phyloP scores from a whole-genome alignment of 352 stramenopile genomes.

The Phytophthora aleatoria region DNA sequence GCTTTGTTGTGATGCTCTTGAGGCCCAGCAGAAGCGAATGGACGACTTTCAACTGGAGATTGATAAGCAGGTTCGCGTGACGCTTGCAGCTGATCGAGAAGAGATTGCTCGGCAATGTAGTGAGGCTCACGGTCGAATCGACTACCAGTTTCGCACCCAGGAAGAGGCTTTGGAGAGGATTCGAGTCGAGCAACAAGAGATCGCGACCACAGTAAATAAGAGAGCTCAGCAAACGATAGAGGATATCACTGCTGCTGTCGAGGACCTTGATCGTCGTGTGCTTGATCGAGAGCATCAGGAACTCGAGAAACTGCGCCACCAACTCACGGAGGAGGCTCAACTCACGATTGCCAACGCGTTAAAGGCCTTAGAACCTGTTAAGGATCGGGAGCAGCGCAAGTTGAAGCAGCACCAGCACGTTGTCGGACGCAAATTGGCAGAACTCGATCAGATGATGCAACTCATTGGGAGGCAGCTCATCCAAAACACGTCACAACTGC shows the following conservation, averaged over 20 bases:
- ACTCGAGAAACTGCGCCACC: slow-evolving; percentile 16
- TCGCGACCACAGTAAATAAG: slow-evolving; percentile 2
- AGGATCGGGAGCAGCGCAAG: slow-evolving; percentile 26
- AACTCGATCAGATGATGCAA: slow-evolving; percentile 68
- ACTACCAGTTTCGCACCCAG: slow-evolving; percentile 34
- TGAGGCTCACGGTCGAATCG: slow-evolving; percentile 35
- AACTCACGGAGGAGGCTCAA: slow-evolving; percentile 25
- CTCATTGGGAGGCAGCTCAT: slow-evolving; percentile 70
- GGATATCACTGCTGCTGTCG: slow-evolving; percentile 18
- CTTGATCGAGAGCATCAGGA: slow-evolving; percentile 27
- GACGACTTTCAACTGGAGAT: slow-evolving; percentile 13
- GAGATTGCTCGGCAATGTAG: slow-evolving; percentile 31
- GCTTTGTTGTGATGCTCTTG: slow-evolving; percentile 18
- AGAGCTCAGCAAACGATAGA: slow-evolving; percentile 11
- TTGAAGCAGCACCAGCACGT: slow-evolving; percentile 33
- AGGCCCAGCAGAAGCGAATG: slow-evolving; percentile 19
- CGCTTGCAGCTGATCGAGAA: slow-evolving; percentile 25
- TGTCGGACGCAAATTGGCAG: slow-evolving; percentile 46
- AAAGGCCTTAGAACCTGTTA: slow-evolving; percentile 21
- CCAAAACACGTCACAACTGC: slow-evolving; percentile 66
- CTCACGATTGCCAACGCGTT: slow-evolving; percentile 22
- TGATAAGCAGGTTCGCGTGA: slow-evolving; percentile 14
- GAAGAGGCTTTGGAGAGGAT: slow-evolving; percentile 31
- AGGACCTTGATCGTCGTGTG: slow-evolving; percentile 19
- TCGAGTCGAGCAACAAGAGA: slow-evolving; percentile 25